Base-by-base conservation (phyloP, 2,329 filamentous ascomycete species). In the Pyrenochaeta sp. region DNA sequence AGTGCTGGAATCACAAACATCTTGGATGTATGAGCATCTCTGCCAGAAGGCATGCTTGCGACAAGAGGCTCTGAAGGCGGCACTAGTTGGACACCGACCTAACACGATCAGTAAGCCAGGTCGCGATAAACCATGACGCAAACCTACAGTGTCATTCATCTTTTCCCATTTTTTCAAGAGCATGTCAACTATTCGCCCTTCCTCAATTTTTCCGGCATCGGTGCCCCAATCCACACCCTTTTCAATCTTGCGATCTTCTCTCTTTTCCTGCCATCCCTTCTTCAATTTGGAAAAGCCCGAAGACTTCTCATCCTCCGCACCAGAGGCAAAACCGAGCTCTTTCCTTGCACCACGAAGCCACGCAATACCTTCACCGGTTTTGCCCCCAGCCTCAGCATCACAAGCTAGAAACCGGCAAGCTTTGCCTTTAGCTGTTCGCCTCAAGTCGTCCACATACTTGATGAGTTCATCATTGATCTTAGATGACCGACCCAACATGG, bases 391-490 rank as follows among this genome's bases (percentile, higher is more conserved):
- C 63, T 99, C 94, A 2, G 92, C 88, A 67, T 96, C 91, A 35
- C 97, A 87, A 1, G 86, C 94, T 43, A 96, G 86, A 67, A 97
- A 96, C 1, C 94, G 82, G 63, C 91, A 96, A 0, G 92, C 91
- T 55, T 90, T 91, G 15, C 89, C 93, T 38, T 89, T 82, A 28
- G 89, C 85, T 1, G 89, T 89, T 36, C 84, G 80, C 11, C 85
- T 79, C 14, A 97, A 71, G 54, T 94, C 88, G 14, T 88, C 85
- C 1, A 89, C 77, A 61, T 97, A 97, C 32, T 80, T 83, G 1
- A 87, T 55, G 15, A 96, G 70, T 7, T 81, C 82, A 1, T 86
- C 80, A 42, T 86, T 84, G 3, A 93, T 74, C 37, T 63, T 71
- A 3, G 76, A 74, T 1, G 67, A 64, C 18, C 65, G 65, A 1